Base-by-base conservation (phyloP, 352 stramenopile genomes). In the Globisporangium lucens region DNA sequence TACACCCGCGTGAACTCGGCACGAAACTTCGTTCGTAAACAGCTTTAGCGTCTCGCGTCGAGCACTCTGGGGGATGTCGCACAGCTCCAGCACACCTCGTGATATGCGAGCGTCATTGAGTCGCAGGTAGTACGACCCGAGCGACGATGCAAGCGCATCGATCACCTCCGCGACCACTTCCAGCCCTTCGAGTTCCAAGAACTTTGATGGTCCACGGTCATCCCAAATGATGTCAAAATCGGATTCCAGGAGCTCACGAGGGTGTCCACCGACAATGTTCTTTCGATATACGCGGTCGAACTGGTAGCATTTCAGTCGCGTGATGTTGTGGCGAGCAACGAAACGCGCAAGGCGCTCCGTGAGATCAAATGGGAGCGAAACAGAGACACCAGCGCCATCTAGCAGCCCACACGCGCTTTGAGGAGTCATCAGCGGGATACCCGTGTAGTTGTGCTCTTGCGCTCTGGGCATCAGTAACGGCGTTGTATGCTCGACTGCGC, bases 171-270 rank as follows among this genome's bases (percentile, higher is more conserved):
- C 82, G 15, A 95, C 85, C 12, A 96, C 83, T 73, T 93, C 74
- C 10, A 95, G 61, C 1, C 78, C 85, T 65, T 96, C 89, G 6
- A 95, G 69, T 38, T 95, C 86, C 59, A 96, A 71, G 47, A 89
- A 89, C 36, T 83, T 80, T 53, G 85, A 90, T 4, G 74, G 77
- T 0, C 71, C 71, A 22, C 76, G 75, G 59, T 94, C 82, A 58
- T 96, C 83, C 87, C 87, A 96, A 56, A 96, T 87, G 27, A 95
- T 82, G 46, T 94, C 88, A 52, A 96, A 94, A 63, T 94, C 87
- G 2, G 83, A 85, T 58, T 95, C 87, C 47, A 89, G 79, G 24
- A 94, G 85, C 63, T 95, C 88, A 20, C 85, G 83, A 22, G 88
- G 88, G 63, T 96, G 88, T n/a, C 85, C 80, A 17, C 83, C 82